Evolutionary conservation across 768 basidiomycete genomes (phyloP).

Genomic region (Suillus decipiens): DNA sequence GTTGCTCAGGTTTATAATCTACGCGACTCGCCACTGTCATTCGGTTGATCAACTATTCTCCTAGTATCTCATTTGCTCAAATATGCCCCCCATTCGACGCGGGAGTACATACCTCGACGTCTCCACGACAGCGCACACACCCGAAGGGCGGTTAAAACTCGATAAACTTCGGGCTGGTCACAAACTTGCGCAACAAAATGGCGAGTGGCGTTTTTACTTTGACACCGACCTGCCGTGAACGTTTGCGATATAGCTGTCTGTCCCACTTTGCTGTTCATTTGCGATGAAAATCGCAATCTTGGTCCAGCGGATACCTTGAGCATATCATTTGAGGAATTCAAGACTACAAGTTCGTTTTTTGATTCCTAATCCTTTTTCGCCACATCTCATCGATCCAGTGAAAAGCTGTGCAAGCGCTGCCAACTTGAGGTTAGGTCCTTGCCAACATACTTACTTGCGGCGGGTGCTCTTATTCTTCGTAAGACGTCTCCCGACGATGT

Average conservation of each 20-base stretch:
- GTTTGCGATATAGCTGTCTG: not conserved
- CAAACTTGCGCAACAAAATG: not conserved
- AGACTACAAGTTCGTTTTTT: not conserved
- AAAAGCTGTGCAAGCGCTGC: not conserved
- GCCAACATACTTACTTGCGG: not conserved
- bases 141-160: not conserved
- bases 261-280: conserved; percentile 1
- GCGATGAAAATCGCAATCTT: conserved; percentile 1
- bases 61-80: not conserved
- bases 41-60: not conserved
- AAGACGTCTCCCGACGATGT: not conserved
- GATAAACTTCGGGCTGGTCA: not conserved
- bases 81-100: conserved; percentile 2
- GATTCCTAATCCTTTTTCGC: not conserved
- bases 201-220: not conserved
- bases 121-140: conserved; percentile 3
- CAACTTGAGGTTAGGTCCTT: not conserved
- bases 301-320: not conserved
- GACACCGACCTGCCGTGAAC: not conserved
- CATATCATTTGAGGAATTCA: not conserved
- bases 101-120: conserved; percentile 5
- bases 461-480: not conserved
- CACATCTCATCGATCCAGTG: not conserved
- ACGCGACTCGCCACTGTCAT: not conserved
- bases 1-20: not conserved